Base-by-base conservation (phyloP, 192 early-diverging fungal genomes). In the Cladochytrium replicatum region DNA sequence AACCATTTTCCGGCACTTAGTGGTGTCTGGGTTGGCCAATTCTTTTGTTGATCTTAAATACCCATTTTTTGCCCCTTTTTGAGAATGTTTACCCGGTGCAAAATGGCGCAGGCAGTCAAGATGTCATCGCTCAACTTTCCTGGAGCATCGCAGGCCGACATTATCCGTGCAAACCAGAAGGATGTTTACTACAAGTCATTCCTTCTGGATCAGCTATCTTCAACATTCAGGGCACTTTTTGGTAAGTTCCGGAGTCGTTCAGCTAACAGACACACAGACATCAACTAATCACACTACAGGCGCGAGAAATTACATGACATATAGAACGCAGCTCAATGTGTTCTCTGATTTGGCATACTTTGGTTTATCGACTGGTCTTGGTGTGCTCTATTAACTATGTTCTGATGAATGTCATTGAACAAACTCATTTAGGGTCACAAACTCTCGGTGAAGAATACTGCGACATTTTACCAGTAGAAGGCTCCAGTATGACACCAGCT, bases 361-460 rank as follows among this genome's bases (percentile, higher is more conserved):
- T 43, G 77, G 71, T 0, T 63, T 86, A 31, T 89, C 89, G 3
- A 85, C 84, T 0, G 61, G 73, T 13, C 60, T 71, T n/a, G 84
- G 78, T 79, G 41, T 55, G 30, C 23, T 31, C 32, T 21, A 46
- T 23, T 4, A 19, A 25, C 9, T 19, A 41, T 9, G 4, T 27
- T 24, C 43, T 78, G n/a, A n/a, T n/a, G n/a, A n/a, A n/a, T 13
- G 17, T 4, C 13, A 6, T 13, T 11, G 17, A 4, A 48, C 25
- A n/a, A n/a, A 15, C 32, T n/a, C n/a, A n/a, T n/a, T n/a, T 24
- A 42, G 85, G 91, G 2, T 78, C 76, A 13, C 89, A 87, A 52
- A 95, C 94, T 0, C 60, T 97, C 29, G 94, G 94, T 34, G 91
- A 97, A 60, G 94, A 97, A 57, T 95, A 93, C 61, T 93, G 89